Evolutionary conservation across 495 filamentous ascomycete genomes (phyloP).

Genomic region (Astrocystis sublimbata): DNA sequence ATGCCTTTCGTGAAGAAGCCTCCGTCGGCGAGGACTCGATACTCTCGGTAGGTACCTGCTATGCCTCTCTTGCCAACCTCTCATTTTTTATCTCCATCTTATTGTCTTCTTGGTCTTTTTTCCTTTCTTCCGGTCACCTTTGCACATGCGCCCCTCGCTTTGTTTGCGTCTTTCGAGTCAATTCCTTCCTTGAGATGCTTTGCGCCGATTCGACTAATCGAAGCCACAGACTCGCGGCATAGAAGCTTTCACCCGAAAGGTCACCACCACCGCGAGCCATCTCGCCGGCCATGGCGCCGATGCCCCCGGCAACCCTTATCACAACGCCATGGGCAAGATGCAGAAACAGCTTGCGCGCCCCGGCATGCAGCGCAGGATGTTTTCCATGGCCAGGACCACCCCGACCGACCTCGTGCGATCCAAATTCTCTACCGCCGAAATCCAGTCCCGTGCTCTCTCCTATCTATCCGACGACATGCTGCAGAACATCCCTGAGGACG

Average conservation of each 20-base stretch:
- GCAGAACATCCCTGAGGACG: constrained; percentile 78
- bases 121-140: neutral
- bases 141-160: constrained; percentile 16
- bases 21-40: constrained; percentile 51
- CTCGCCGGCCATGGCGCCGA: constrained; percentile 74
- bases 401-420: constrained; percentile 92
- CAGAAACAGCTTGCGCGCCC: constrained; percentile 85
- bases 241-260: constrained; percentile 91
- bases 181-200: too few species aligned
- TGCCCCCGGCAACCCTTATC: constrained; percentile 65
- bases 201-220: too few species aligned
- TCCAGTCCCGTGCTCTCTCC: constrained; percentile 88
- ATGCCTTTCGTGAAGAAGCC: constrained; percentile 53
- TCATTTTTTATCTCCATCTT: neutral
- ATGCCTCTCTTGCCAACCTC: neutral
- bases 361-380: constrained; percentile 80
- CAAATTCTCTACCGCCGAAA: constrained; percentile 86
- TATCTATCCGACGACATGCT: constrained; percentile 91
- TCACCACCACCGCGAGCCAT: constrained; percentile 89
- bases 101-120: neutral
- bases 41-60: constrained; percentile 50
- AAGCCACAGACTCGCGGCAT: constrained; percentile 73
- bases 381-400: constrained; percentile 81
- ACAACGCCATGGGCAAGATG: constrained; percentile 83
- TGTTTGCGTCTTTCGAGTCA: too few species aligned